phyloP scores from a whole-genome alignment of 2,329 filamentous ascomycete genomes.

The Colletotrichum sp. region DNA sequence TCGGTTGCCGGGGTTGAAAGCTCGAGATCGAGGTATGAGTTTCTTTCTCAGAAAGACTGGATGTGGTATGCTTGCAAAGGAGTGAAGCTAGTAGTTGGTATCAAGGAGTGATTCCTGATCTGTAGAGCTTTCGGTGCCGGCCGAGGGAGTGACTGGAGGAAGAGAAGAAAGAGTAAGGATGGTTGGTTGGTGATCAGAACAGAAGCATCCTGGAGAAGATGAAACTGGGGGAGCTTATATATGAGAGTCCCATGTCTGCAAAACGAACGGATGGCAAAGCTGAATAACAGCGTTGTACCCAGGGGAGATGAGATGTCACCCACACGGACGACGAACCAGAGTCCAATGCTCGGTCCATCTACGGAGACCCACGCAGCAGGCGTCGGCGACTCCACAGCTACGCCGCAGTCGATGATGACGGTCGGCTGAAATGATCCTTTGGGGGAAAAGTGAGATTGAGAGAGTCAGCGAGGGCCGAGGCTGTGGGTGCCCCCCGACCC shows the following conservation, averaged over 20 bases:
- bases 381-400: background rate
- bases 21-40: background rate
- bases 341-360: slow-evolving; percentile 9
- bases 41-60: slow-evolving; percentile 14
- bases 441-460: background rate
- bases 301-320: slow-evolving; percentile 12
- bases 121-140: slow-evolving; percentile 17
- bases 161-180: background rate
- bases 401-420: background rate
- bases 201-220: background rate
- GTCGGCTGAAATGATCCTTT: background rate
- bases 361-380: slow-evolving; percentile 8
- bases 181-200: slow-evolving; percentile 17
- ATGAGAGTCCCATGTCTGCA: background rate
- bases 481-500: background rate
- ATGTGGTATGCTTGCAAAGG: slow-evolving; percentile 7
- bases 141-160: slow-evolving; percentile 12
- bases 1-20: background rate
- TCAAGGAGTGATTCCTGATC: slow-evolving; percentile 16
- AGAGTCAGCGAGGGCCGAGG: background rate
- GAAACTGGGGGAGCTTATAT: slow-evolving; percentile 12
- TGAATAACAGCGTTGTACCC: background rate
- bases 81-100: slow-evolving; percentile 12
- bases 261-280: background rate
- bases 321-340: background rate